These are phyloP conservation scores for Spinacia oleracea DNA, from an alignment of 179 eudicot species.

Conservation along the genomic window DNA sequence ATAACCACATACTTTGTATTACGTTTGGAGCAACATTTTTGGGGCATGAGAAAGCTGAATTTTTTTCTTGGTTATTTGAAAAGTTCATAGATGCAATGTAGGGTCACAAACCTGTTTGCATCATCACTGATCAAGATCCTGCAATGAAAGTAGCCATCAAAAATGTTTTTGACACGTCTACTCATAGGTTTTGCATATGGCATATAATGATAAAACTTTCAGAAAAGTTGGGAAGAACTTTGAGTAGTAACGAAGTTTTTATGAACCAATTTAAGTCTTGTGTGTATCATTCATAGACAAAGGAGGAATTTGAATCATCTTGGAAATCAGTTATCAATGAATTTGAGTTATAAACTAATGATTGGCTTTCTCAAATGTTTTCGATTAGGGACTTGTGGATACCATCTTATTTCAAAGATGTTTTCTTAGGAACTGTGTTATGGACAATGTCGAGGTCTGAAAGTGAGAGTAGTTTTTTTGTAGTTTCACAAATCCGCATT, in stretches of 20 bases:
- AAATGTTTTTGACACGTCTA: too few species aligned
- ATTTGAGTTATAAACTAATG: too few species aligned
- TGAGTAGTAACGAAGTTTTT: too few species aligned
- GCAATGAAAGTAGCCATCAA: slow-evolving; percentile 15
- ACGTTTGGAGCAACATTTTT: neutral
- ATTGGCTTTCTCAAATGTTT: neutral
- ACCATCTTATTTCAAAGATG: neutral
- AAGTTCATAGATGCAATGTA: slow-evolving; percentile 20
- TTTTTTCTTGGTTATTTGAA: slow-evolving; percentile 16
- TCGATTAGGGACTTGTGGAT: neutral
- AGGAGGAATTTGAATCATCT: too few species aligned
- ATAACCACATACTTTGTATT: too few species aligned
- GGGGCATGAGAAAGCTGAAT: neutral
- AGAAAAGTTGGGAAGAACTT: neutral
- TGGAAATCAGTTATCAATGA: too few species aligned
- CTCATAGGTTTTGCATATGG: slow-evolving; percentile 1
- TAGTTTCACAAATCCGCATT: neutral
- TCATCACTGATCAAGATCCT: slow-evolving; percentile 9
- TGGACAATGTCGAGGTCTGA: slow-evolving; percentile 6
- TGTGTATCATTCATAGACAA: too few species aligned
- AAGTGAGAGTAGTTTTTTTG: slow-evolving; percentile 11
- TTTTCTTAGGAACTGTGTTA: neutral
- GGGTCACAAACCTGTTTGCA: neutral
- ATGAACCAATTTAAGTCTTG: too few species aligned
- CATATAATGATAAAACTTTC: too few species aligned